Evolutionary conservation across 495 filamentous ascomycete species (phyloP), one percentile per base, ranked within the genome.

Genomic region (Penicillium manginii): DNA sequence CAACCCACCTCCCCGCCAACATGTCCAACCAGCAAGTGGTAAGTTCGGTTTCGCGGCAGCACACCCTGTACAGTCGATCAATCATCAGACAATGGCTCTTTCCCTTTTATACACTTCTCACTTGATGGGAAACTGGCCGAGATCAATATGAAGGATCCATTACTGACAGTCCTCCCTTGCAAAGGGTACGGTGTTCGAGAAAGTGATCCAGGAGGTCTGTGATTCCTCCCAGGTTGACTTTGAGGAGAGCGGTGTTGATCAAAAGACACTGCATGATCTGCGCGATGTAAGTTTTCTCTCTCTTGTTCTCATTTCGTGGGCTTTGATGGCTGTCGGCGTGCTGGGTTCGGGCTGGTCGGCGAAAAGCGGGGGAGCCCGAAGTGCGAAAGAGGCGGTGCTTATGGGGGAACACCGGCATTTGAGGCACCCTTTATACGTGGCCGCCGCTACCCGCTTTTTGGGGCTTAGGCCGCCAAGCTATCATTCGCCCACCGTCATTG

Each of bases 211-310:
- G 57, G 93, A 94, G 72, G 92, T 98, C 58, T 87, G 96, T 70
- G 85, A 90, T 58, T 83, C 84, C 54, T 96, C 92, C 67, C 84
- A 91, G 73, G 88, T 93, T 66, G 93, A 97, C 73, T 98, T 99
- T 74, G 96, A 99, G 73, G 94, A 98, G 72, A 89, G 88, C 66
- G 96, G 96, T 61, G 90, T 98, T 58, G 91, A 94, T 57, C 89
- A 91, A 69, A 77, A 84, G 62, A 91, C 91, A 47, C 80, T 99
- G 63, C 81, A 90, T 59, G 91, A 96, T 69, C 79, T 99, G 83
- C 86, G 83, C 71, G 81, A 85, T 81, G 93, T 98, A 72, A 85
- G 86, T 79, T 35, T 39, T 40, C 31, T 32, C 52, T 59, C 55
- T 21, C 19, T 60, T 31, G 55, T 62, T n/a, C 1, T 48, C 11